Base-by-base conservation (phyloP, 2,329 filamentous ascomycete species). In the Alternaria sp. region DNA sequence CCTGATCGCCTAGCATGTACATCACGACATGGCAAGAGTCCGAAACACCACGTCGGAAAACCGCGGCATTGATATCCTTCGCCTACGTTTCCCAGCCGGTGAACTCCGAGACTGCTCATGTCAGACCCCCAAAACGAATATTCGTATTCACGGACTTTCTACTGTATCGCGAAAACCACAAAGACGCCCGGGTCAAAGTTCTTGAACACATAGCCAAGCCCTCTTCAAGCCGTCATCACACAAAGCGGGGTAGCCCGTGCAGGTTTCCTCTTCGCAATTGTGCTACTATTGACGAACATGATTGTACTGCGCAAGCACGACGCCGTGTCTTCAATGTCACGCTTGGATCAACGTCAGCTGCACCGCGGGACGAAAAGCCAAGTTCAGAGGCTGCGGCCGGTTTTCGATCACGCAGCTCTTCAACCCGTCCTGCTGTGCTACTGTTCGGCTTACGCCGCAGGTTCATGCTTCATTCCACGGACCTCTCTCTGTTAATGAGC, bases 1-100 rank as follows among this genome's bases (percentile, higher is more conserved):
- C 59, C 40, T 47, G n/a, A 61, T 63, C 43, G 66, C 62, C 63
- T 66, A 66, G 65, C 61, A 49, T 30, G 63, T 62, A 62, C 59
- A 59, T 55, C 58, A 62, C 53, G 47, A 62, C 57, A 59, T 53
- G 45, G 56, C 28, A 57, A 46, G 57, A 55, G 53, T 56, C 60
- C 52, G 45, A 65, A 56, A 49, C 43, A 63, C 53, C 51, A 55
- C 30, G 60, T 43, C 59, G 40, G 54, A 45, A 36, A 23, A 28
- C 23, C 32, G 6, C 10, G 28, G 55, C 56, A 47, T 49, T 11
- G 36, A 40, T 49, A 32, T 23, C 19, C 21, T 40, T 44, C 32
- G 12, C 45, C 49, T 54, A 52, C 23, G 23, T 56, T 56, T 44
- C 30, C 46, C 54, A 56, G 40, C 30, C 46, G n/a, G 50, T 8